phyloP scores from a whole-genome alignment of 2,329 filamentous ascomycete genomes.

The Bipolaris victoriae region DNA sequence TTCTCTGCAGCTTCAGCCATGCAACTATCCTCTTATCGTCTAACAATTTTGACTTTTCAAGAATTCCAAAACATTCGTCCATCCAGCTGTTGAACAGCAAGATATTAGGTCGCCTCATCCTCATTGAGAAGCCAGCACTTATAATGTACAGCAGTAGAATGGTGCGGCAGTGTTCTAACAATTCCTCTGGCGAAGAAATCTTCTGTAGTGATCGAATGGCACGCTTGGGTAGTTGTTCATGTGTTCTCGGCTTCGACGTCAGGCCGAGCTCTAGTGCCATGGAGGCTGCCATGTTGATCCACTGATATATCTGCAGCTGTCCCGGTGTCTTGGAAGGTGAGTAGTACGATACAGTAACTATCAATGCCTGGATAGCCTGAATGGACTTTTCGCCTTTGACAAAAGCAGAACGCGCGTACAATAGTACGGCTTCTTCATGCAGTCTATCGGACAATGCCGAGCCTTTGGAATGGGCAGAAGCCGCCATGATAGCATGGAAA shows the following conservation, averaged over 20 bases:
- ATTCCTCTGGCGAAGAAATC: slow-evolving; percentile 44
- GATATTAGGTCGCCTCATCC: slow-evolving; percentile 44
- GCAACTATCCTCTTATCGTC: slow-evolving; percentile 40
- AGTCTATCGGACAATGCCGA: slow-evolving; percentile 39
- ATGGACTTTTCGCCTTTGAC: slow-evolving; percentile 48
- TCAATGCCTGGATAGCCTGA: slow-evolving; percentile 45
- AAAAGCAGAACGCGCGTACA: slow-evolving; percentile 43
- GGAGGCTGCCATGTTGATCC: slow-evolving; percentile 44
- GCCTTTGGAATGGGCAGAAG: slow-evolving; percentile 43
- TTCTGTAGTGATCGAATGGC: slow-evolving; percentile 40
- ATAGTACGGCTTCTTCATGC: slow-evolving; percentile 42
- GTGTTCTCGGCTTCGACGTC: slow-evolving; percentile 46
- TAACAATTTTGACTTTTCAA: slow-evolving; percentile 41
- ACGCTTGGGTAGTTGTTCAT: slow-evolving; percentile 46
- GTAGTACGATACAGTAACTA: slow-evolving; percentile 44
- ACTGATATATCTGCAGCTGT: slow-evolving; percentile 45
- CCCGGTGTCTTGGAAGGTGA: slow-evolving; percentile 42
- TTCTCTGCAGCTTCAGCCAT: slow-evolving; percentile 43
- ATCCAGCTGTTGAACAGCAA: slow-evolving; percentile 47
- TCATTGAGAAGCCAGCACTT: slow-evolving; percentile 44
- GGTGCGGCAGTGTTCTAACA: slow-evolving; percentile 45
- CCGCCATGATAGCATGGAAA: slow-evolving; percentile 47
- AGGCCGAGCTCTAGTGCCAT: slow-evolving; percentile 48
- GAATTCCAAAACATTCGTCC: slow-evolving; percentile 41
- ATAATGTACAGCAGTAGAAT: slow-evolving; percentile 42